A percentile compares a stretch with the other conserved stretches of the same genome.
These are phyloP conservation scores for Fusarium sterilihyphosum DNA, from an alignment of 2,329 filamentous ascomycete genomes.

Conservation along the genomic window DNA sequence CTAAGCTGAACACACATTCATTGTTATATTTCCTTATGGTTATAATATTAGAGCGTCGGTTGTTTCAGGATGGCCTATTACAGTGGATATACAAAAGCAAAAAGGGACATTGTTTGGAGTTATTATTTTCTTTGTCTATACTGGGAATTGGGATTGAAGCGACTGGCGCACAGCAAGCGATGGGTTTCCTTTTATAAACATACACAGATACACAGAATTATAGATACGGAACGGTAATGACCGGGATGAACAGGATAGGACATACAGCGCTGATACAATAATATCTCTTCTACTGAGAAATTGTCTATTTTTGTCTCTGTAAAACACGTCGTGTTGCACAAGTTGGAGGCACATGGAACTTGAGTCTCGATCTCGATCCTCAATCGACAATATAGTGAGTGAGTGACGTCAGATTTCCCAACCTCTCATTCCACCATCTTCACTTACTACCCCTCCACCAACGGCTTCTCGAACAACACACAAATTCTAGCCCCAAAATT, in stretches of 20 bases:
- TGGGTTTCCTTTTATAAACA: slow-evolving; percentile 3
- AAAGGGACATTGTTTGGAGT: background rate
- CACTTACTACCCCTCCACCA: background rate
- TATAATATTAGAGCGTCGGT: background rate
- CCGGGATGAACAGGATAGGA: slow-evolving; percentile 13
- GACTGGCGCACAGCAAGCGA: slow-evolving; percentile 35
- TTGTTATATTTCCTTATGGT: background rate
- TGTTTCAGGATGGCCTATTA: background rate
- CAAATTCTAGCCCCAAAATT: background rate
- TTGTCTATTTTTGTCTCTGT: background rate
- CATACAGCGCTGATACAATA: background rate
- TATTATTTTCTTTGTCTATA: background rate
- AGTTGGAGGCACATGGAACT: background rate
- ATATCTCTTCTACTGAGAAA: background rate
- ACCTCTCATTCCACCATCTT: background rate
- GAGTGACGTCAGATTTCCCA: slow-evolving; percentile 30
- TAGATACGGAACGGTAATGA: slow-evolving; percentile 19
- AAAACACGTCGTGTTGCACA: background rate
- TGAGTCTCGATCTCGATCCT: slow-evolving; percentile 3
- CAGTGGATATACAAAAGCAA: slow-evolving; percentile 1
- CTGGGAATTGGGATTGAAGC: background rate
- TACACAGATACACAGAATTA: background rate
- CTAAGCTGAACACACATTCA: slow-evolving; percentile 40
- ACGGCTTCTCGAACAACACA: slow-evolving; percentile 7
- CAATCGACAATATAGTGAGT: background rate